Base-by-base conservation (phyloP, 2,329 filamentous ascomycete genomes). In the Pseudopyrenochaeta lycopersici region DNA sequence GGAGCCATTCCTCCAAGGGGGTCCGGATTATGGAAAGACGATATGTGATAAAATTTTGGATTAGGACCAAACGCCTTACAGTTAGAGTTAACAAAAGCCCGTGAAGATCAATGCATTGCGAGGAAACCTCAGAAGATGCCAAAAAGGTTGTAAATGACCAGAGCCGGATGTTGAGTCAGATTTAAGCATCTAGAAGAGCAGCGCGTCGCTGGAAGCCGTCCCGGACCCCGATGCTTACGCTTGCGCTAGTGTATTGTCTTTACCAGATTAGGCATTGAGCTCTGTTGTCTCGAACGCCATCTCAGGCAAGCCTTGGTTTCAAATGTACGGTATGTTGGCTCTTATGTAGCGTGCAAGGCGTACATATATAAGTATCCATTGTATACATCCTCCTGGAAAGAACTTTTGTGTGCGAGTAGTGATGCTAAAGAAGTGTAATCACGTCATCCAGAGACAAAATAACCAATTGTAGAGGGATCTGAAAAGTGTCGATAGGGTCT, bases 401-500 rank as follows among this genome's bases (percentile, higher is more conserved):
- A n/a, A n/a, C n/a, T n/a, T n/a, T n/a, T n/a, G 23, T 27, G 23
- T 9, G 23, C 23, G 23, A 27, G 23, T 17, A 36, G n/a, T 4
- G 4, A 36, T 36, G 7, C 14, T 2, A 5, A 18, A 27, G 2
- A 20, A 15, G 10, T 17, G n/a, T 18, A 33, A 38, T 46, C 58
- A 52, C 46, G 18, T 57, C 45, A 52, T 44, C 29, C 20, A 44
- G 42, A 42, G 12, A 38, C 30, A 17, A 15, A 36, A 27, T 35
- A 18, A 21, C 10, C 14, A 10, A 40, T 64, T 52, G 51, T 64
- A 60, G 64, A 44, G 59, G n/a, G 60, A 68, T 71, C 64, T 65
- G 66, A 64, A 70, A 17, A 68, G 66, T 69, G 66, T 72, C 63
- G 61, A 71, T 60, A 60, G 67, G 66, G 66, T 75, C 69, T 76